Evolutionary conservation across 2,329 filamentous ascomycete species (phyloP).

Genomic region (Alternaria metachromatica): DNA sequence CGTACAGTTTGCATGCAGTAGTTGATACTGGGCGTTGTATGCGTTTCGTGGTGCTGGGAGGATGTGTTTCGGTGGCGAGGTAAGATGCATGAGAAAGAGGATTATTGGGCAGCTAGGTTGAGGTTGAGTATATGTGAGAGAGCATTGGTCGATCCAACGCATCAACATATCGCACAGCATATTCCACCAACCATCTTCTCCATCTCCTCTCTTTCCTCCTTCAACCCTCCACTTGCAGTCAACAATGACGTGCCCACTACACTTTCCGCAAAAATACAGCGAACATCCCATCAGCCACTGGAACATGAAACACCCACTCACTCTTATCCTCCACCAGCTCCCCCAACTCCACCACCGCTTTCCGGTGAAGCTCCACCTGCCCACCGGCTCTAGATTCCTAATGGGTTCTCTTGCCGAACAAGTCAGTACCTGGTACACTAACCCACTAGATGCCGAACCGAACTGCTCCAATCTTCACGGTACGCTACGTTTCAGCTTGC

Average conservation of each 20-base stretch:
- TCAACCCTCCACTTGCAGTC: neutral
- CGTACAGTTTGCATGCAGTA: neutral
- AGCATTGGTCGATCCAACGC: neutral
- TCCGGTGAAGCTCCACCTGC: neutral
- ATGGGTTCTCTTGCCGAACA: neutral
- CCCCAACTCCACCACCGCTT: neutral
- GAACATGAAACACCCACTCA: neutral
- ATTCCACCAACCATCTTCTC: neutral
- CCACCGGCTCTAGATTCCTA: neutral
- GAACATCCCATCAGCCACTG: neutral
- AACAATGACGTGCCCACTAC: neutral
- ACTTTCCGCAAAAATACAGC: neutral
- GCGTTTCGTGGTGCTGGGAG: neutral
- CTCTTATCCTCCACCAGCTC: neutral
- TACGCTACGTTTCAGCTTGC: constrained; percentile 2
- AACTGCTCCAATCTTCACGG: neutral
- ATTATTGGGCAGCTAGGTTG: neutral
- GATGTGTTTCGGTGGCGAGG: neutral
- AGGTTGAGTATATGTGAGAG: neutral
- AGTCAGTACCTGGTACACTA: neutral
- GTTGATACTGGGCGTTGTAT: neutral
- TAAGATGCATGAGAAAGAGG: neutral
- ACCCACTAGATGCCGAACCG: neutral
- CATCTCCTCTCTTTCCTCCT: too few species aligned
- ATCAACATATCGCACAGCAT: neutral